These are phyloP conservation scores for Pichia sp. DNA, from an alignment of 1,139 yeast genomes.

Conservation along the genomic window DNA sequence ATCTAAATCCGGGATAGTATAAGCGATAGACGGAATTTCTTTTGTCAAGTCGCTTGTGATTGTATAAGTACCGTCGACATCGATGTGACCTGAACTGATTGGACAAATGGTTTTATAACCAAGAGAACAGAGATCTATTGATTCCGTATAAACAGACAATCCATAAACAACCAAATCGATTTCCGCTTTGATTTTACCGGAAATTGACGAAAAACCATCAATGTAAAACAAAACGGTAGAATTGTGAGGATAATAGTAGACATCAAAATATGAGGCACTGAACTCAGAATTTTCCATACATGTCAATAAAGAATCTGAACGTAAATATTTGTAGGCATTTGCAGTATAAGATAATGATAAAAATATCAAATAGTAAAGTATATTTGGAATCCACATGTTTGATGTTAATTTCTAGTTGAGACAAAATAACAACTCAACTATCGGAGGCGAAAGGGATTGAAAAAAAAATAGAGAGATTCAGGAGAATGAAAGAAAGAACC, in stretches of 20 bases:
- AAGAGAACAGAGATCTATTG: slow-evolving; percentile 57
- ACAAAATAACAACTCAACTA: neutral
- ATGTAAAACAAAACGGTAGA: slow-evolving; percentile 56
- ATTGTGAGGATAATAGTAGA: slow-evolving; percentile 60
- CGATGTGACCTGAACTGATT: slow-evolving; percentile 78
- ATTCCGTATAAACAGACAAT: slow-evolving; percentile 48
- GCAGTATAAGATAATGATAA: neutral
- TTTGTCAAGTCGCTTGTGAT: slow-evolving; percentile 36
- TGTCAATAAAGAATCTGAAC: slow-evolving; percentile 73
- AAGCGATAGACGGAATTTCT: slow-evolving; percentile 74
- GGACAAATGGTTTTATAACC: slow-evolving; percentile 62
- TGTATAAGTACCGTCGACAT: slow-evolving; percentile 45
- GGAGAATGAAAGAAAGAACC: too few relatives aligned
- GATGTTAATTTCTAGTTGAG: neutral
- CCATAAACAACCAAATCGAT: slow-evolving; percentile 78
- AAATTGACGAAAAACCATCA: slow-evolving; percentile 72
- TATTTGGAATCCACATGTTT: neutral
- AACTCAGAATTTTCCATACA: slow-evolving; percentile 90
- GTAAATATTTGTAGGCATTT: slow-evolving; percentile 27
- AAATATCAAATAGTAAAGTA: neutral
- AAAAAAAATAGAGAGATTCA: too few relatives aligned
- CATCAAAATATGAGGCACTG: slow-evolving; percentile 81
- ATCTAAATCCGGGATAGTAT: slow-evolving; percentile 87
- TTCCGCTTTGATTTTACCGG: slow-evolving; percentile 63
- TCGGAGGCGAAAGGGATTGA: too few relatives aligned